Conservation (phyloP, 192 early-diverging fungal species). For the Coemansia sp. region DNA sequence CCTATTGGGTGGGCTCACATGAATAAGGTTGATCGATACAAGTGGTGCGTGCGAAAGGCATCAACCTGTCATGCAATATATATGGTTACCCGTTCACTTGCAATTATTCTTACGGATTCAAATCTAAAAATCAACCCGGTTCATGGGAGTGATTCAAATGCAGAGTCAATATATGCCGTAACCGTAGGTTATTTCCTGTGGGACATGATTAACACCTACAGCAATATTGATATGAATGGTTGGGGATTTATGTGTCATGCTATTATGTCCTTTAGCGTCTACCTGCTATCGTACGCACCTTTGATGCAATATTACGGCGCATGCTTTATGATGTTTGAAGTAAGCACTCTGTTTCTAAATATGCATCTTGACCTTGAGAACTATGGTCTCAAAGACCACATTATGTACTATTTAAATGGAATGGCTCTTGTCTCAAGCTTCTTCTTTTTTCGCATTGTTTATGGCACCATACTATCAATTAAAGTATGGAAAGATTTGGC, state of each 20-base stretch:
- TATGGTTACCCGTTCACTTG: slow-evolving; percentile 61
- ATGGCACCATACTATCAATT: slow-evolving; percentile 72
- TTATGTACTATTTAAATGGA: slow-evolving; percentile 80
- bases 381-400: slow-evolving; percentile 69
- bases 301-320: slow-evolving; percentile 86
- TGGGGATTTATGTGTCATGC: slow-evolving; percentile 83
- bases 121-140: slow-evolving; percentile 60
- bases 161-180: slow-evolving; percentile 72
- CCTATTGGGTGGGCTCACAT: slow-evolving; percentile 62
- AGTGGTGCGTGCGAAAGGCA: slow-evolving; percentile 77
- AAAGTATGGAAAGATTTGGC: slow-evolving; percentile 50
- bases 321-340: slow-evolving; percentile 87
- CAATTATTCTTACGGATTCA: slow-evolving; percentile 60
- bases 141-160: slow-evolving; percentile 68
- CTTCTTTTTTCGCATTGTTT: slow-evolving; percentile 74
- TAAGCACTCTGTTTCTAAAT: slow-evolving; percentile 87
- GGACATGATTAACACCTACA: slow-evolving; percentile 74
- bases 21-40: slow-evolving; percentile 55
- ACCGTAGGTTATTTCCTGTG: slow-evolving; percentile 89
- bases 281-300: slow-evolving; percentile 65
- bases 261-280: slow-evolving; percentile 71
- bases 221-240: slow-evolving; percentile 68
- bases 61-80: slow-evolving; percentile 68
- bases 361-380: slow-evolving; percentile 82
- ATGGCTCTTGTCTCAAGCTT: slow-evolving; percentile 73